Conservation (phyloP, 108 stramenopile species). For the Nitzschia inconspicua region DNA sequence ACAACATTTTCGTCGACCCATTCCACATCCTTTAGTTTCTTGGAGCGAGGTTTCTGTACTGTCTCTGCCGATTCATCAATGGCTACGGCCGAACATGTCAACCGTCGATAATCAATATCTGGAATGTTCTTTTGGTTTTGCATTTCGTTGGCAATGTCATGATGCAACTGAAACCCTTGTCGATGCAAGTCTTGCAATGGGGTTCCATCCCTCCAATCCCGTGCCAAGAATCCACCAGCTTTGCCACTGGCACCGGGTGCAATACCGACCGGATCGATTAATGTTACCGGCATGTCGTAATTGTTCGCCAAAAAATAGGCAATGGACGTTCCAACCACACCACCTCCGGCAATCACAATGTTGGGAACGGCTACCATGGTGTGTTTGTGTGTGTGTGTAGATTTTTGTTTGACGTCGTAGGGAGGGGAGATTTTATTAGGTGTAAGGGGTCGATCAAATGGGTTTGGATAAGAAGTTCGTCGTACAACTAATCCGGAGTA, state of each 20-base stretch:
- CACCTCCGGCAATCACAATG: conserved; percentile 68
- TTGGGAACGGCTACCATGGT: neutral
- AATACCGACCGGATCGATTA: conserved; percentile 59
- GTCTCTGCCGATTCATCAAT: conserved; percentile 15
- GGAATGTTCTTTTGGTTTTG: neutral
- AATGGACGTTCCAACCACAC: conserved; percentile 54
- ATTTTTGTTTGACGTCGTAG: too few relatives aligned
- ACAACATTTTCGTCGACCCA: conserved; percentile 46
- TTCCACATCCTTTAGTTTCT: conserved; percentile 36
- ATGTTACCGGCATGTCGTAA: conserved; percentile 8
- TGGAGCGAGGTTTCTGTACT: conserved; percentile 14
- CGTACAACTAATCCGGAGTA: too few relatives aligned
- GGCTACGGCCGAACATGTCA: conserved; percentile 47
- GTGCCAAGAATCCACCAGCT: conserved; percentile 81
- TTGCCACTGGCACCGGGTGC: conserved; percentile 68
- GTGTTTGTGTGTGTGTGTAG: too few relatives aligned
- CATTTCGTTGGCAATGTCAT: conserved; percentile 58
- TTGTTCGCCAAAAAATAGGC: conserved; percentile 54
- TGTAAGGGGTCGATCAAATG: too few relatives aligned
- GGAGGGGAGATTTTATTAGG: too few relatives aligned
- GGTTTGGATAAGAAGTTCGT: too few relatives aligned
- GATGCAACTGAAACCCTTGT: conserved; percentile 63
- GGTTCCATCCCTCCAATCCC: conserved; percentile 62
- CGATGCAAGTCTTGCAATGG: conserved; percentile 45
- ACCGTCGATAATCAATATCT: conserved; percentile 48